phyloP scores from a whole-genome alignment of 2,329 filamentous ascomycete genomes.

The Rhynchosporium secalis region DNA sequence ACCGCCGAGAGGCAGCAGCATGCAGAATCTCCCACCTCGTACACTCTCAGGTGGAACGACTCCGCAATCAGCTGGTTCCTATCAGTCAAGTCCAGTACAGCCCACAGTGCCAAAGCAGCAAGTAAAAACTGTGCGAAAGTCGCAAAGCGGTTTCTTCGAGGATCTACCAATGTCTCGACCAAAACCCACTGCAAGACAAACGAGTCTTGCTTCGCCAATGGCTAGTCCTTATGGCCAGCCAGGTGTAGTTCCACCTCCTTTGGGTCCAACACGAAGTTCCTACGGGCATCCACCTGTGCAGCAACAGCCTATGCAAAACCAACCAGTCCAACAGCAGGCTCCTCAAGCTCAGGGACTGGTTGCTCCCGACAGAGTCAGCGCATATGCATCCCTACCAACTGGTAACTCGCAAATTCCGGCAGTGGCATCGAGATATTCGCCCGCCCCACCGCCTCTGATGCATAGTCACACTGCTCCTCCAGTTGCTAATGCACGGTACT shows the following conservation, averaged over 20 bases:
- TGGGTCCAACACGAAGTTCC: conserved; percentile 14
- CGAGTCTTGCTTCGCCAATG: conserved; percentile 31
- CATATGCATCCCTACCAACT: conserved; percentile 37
- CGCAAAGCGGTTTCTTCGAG: conserved; percentile 69
- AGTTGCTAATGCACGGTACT: conserved; percentile 39
- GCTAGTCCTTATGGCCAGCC: conserved; percentile 29
- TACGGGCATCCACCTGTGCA: conserved; percentile 25
- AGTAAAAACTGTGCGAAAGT: conserved; percentile 29
- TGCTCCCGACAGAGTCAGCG: conserved; percentile 38
- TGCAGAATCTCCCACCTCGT: conserved; percentile 28
- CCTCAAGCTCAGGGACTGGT: conserved; percentile 34
- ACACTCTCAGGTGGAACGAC: conserved; percentile 30
- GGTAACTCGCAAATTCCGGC: conserved; percentile 34
- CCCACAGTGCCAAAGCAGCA: conserved; percentile 13
- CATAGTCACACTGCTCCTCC: conserved; percentile 45
- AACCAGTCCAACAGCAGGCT: conserved; percentile 23
- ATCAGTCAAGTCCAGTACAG: conserved; percentile 22
- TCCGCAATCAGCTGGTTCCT: conserved; percentile 28
- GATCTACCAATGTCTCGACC: conserved; percentile 68
- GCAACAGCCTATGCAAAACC: conserved; percentile 22
- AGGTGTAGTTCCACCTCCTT: conserved; percentile 20
- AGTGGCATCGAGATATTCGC: conserved; percentile 59
- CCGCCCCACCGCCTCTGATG: conserved; percentile 47
- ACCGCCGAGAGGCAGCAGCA: conserved; percentile 38
- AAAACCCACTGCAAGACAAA: conserved; percentile 59